phyloP scores from a whole-genome alignment of 2,329 filamentous ascomycete species.

The Lasiodiplodia hormozganensis region DNA sequence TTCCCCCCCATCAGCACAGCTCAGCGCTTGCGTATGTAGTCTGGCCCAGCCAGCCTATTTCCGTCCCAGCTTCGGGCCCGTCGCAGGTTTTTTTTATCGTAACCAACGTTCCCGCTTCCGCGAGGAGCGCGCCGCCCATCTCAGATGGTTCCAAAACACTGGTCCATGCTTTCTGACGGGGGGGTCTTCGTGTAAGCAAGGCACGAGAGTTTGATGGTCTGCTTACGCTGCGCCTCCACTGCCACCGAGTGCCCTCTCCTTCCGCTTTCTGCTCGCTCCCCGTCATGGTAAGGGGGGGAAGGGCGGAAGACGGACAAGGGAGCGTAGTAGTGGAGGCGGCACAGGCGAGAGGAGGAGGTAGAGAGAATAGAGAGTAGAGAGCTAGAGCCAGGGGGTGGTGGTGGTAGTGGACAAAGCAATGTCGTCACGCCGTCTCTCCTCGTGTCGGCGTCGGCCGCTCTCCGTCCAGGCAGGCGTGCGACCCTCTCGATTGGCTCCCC shows the following conservation, averaged over 20 bases:
- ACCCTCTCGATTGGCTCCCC: conserved; percentile 4
- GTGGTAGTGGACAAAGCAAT: background rate
- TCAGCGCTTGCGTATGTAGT: background rate
- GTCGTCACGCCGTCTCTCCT: background rate
- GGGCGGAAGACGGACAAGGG: background rate
- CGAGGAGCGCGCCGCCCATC: background rate
- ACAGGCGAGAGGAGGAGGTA: background rate
- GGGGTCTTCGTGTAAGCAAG: background rate
- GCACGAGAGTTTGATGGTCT: background rate
- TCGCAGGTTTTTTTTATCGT: background rate
- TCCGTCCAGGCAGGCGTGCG: background rate
- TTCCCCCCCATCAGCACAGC: background rate
- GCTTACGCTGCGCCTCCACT: conserved; percentile 1
- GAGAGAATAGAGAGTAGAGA: background rate
- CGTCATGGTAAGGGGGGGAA: background rate
- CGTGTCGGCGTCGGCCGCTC: background rate
- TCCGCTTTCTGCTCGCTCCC: background rate
- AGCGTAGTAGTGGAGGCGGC: background rate
- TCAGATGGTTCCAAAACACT: background rate
- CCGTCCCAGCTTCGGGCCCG: background rate
- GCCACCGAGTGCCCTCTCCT: background rate
- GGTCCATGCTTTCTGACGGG: background rate
- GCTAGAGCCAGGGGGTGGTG: too few species aligned
- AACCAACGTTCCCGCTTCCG: background rate
- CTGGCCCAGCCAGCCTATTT: background rate